These are phyloP conservation scores for Candida awuae DNA, from an alignment of 805 yeast genomes.

Conservation along the genomic window DNA sequence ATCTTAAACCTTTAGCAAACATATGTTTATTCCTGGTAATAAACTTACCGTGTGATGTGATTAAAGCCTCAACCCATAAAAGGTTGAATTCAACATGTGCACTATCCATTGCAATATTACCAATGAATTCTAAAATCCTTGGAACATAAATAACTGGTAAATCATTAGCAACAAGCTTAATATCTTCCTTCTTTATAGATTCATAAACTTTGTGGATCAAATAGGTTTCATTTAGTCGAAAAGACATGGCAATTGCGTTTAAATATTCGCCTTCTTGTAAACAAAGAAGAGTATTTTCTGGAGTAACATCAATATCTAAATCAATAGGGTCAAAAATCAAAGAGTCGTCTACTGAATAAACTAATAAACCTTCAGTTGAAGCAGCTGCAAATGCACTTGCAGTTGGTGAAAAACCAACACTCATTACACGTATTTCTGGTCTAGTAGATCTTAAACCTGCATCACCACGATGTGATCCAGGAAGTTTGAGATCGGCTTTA, in stretches of 20 bases:
- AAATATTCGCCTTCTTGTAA: constrained; percentile 56
- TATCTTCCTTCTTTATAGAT: constrained; percentile 59
- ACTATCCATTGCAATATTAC: constrained; percentile 55
- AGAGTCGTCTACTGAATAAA: constrained; percentile 71
- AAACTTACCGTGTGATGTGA: constrained; percentile 70
- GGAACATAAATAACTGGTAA: constrained; percentile 73
- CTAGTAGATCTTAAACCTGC: constrained; percentile 64
- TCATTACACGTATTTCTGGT: constrained; percentile 77
- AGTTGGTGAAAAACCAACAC: constrained; percentile 81
- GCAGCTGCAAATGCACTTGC: constrained; percentile 89
- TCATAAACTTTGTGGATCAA: constrained; percentile 71
- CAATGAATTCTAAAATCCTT: constrained; percentile 61
- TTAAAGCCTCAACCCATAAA: constrained; percentile 66
- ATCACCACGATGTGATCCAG: constrained; percentile 84
- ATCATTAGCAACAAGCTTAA: constrained; percentile 55
- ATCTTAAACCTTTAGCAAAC: constrained; percentile 56
- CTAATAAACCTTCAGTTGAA: constrained; percentile 84
- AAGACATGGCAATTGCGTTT: constrained; percentile 83
- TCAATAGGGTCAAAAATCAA: constrained; percentile 89
- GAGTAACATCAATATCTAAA: constrained; percentile 86
- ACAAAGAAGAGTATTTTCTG: constrained; percentile 58
- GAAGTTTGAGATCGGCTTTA: constrained; percentile 55
- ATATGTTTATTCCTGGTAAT: constrained; percentile 55
- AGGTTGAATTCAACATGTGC: constrained; percentile 81
- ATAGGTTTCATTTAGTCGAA: constrained; percentile 77